Conservation (phyloP, 306 rosid genomes). For the Vigna trinervia region DNA sequence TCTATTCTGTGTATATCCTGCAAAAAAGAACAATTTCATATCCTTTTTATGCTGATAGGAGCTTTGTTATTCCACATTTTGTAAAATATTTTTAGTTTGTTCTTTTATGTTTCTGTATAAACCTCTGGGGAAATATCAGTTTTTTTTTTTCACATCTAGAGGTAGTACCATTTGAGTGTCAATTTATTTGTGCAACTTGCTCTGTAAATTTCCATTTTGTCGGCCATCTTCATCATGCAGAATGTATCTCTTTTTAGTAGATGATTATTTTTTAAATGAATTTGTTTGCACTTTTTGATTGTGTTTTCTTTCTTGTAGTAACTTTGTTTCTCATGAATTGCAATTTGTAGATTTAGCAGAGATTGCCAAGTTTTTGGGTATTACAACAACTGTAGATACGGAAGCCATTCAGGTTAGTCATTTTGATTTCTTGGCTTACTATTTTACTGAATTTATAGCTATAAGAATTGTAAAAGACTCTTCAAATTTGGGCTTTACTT, state of each 20-base stretch:
- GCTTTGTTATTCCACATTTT: slow-evolving; percentile 3
- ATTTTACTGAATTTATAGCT: background rate
- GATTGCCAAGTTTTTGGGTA: slow-evolving; percentile 88
- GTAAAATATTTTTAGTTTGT: background rate
- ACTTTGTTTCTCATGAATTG: slow-evolving; percentile 24
- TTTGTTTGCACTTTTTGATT: slow-evolving; percentile 17
- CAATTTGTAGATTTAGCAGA: slow-evolving; percentile 84
- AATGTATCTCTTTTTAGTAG: background rate
- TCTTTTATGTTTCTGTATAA: slow-evolving; percentile 19
- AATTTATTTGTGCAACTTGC: slow-evolving; percentile 31
- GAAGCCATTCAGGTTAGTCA: slow-evolving; percentile 88
- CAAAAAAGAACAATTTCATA: background rate
- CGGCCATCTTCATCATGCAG: background rate
- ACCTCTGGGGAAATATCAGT: slow-evolving; percentile 1
- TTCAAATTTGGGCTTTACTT: too few species aligned
- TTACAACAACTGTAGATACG: slow-evolving; percentile 77
- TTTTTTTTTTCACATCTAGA: background rate
- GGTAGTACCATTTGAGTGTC: slow-evolving; percentile 2
- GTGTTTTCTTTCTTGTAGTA: slow-evolving; percentile 25
- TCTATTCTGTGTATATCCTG: slow-evolving; percentile 2
- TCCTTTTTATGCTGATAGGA: slow-evolving; percentile 13
- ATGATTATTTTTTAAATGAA: slow-evolving; percentile 5
- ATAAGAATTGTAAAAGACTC: background rate
- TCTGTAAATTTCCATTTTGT: slow-evolving; percentile 5
- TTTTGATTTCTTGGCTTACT: slow-evolving; percentile 13